phyloP scores from a whole-genome alignment of 192 early-diverging fungal genomes.

The Coemansia sp. region DNA sequence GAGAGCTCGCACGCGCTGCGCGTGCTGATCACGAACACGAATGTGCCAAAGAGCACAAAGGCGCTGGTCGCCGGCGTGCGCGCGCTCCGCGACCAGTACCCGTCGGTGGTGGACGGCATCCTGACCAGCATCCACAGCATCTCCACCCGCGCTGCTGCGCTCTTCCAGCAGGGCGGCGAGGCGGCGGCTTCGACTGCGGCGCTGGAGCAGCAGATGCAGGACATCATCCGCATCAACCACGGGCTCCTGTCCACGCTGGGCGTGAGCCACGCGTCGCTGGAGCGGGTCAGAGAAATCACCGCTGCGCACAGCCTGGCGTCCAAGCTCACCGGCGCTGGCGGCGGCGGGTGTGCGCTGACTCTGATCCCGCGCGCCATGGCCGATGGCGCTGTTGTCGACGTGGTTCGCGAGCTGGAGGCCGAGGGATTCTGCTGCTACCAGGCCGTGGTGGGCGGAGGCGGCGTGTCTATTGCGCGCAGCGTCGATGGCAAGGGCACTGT shows the following conservation, averaged over 20 bases:
- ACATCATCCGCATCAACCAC: slow-evolving; percentile 87
- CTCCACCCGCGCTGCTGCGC: slow-evolving; percentile 33
- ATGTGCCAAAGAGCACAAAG: slow-evolving; percentile 88
- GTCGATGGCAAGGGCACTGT: slow-evolving; percentile 14
- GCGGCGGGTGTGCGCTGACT: slow-evolving; percentile 94
- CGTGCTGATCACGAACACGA: slow-evolving; percentile 89
- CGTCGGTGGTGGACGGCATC: slow-evolving; percentile 64
- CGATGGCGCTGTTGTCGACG: slow-evolving; percentile 33
- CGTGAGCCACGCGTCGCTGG: slow-evolving; percentile 83
- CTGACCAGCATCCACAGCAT: slow-evolving; percentile 72
- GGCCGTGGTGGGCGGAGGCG: slow-evolving; percentile 71
- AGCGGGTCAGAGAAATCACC: slow-evolving; percentile 74
- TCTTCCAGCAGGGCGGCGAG: slow-evolving; percentile 27
- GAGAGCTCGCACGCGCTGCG: slow-evolving; percentile 63
- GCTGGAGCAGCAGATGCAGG: slow-evolving; percentile 29
- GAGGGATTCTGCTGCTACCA: slow-evolving; percentile 75
- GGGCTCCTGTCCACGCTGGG: slow-evolving; percentile 74
- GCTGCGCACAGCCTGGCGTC: slow-evolving; percentile 64
- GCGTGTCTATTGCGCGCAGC: slow-evolving; percentile 52
- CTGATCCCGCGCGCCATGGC: slow-evolving; percentile 53
- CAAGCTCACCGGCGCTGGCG: slow-evolving; percentile 97
- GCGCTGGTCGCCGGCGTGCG: slow-evolving; percentile 82
- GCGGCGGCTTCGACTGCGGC: background rate
- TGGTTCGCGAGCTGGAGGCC: slow-evolving; percentile 55
- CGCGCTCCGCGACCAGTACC: slow-evolving; percentile 56